phyloP scores from a whole-genome alignment of 768 basidiomycete genomes.

The Hortiboletus flavorubellus region DNA sequence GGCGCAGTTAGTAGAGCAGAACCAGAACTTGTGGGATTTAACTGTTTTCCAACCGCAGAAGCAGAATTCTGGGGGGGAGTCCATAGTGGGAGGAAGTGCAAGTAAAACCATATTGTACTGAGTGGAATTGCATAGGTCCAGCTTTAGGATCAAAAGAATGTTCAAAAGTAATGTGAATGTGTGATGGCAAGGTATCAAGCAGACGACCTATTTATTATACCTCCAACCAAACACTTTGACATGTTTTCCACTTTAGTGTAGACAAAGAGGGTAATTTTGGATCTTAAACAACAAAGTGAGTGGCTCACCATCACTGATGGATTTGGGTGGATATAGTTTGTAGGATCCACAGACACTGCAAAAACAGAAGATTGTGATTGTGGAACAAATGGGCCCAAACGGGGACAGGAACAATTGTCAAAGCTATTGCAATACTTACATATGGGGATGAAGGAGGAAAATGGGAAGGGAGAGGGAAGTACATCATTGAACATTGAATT shows the following conservation, averaged over 20 bases:
- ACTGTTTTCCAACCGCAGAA: conserved; percentile 26
- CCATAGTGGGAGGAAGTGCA: conserved; percentile 5
- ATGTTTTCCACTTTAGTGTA: conserved; percentile 4
- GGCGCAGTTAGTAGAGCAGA: conserved; percentile 28
- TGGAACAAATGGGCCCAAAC: conserved; percentile 4
- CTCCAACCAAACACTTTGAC: conserved; percentile 3
- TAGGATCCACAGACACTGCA: conserved; percentile 1
- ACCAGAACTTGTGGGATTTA: conserved; percentile 27
- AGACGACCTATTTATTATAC: conserved; percentile 12
- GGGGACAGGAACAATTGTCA: neutral
- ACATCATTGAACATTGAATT: neutral
- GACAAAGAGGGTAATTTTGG: neutral
- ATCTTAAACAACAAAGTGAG: conserved; percentile 11
- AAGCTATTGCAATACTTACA: neutral
- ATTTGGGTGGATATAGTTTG: neutral
- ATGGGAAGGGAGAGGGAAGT: neutral
- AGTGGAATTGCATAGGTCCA: neutral
- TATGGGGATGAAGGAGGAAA: neutral
- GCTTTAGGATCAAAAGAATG: neutral
- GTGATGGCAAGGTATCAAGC: neutral
- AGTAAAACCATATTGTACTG: neutral
- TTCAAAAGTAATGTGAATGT: neutral
- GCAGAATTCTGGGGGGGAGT: conserved; percentile 17
- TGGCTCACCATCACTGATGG: neutral
- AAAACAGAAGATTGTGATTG: neutral